Conservation (phyloP, 1,139 yeast species). For the Lodderomyces jiufengensis region DNA sequence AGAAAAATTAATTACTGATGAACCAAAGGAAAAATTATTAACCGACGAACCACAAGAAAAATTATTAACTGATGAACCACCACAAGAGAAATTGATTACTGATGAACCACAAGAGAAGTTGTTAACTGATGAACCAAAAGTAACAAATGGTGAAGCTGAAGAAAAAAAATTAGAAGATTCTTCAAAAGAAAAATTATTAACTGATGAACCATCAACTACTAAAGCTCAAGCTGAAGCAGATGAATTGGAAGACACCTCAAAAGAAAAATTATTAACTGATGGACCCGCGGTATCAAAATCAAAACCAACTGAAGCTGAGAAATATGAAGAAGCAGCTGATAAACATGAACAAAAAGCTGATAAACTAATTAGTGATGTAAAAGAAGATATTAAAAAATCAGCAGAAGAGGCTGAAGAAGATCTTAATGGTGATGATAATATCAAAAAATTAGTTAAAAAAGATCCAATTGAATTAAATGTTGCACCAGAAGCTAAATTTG, state of each 20-base stretch:
- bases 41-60: conserved; percentile 10
- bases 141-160: conserved; percentile 9
- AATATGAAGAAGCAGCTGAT: conserved; percentile 9
- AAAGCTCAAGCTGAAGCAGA: not conserved
- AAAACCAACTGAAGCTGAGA: not conserved
- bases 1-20: conserved; percentile 10
- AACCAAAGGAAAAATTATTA: conserved; percentile 9
- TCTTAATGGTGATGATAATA: conserved; percentile 19
- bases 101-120: conserved; percentile 10
- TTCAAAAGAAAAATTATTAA: conserved; percentile 5
- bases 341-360: conserved; percentile 2
- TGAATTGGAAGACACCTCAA: not conserved
- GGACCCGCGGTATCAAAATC: not conserved
- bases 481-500: conserved; percentile 32
- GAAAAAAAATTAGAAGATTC: conserved; percentile 4
- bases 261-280: conserved; percentile 3
- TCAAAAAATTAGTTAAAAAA: conserved; percentile 24
- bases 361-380: conserved; percentile 7
- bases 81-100: conserved; percentile 6
- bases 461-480: conserved; percentile 32
- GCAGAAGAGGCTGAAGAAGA: conserved; percentile 5
- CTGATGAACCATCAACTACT: conserved; percentile 6
- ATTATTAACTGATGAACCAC: conserved; percentile 11
- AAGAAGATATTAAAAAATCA: conserved; percentile 2
- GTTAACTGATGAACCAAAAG: conserved; percentile 10